Evolutionary conservation across 768 basidiomycete genomes (phyloP).

Genomic region (Tulasnella sp.): DNA sequence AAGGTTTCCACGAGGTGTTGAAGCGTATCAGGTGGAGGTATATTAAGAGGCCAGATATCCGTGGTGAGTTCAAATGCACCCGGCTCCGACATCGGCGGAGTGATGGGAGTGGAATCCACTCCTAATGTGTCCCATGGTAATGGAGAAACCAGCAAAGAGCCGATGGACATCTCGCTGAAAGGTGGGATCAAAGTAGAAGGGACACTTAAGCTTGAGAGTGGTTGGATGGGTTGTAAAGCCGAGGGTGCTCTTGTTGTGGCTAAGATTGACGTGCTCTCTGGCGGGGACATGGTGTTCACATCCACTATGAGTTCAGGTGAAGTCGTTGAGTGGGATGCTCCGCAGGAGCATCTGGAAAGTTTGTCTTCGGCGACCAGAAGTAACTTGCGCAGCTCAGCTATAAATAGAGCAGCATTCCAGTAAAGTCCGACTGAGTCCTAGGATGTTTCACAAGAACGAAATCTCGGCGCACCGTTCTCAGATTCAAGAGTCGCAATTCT

Average conservation of each 20-base stretch:
- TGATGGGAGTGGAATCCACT: not conserved
- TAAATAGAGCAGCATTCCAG: not conserved
- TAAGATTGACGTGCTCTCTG: not conserved
- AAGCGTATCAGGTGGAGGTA: constrained; percentile 22
- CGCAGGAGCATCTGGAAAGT: constrained; percentile 4
- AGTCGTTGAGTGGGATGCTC: not conserved
- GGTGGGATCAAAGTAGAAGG: not conserved
- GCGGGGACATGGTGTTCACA: not conserved
- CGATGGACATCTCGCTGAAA: not conserved
- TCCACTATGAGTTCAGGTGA: not conserved
- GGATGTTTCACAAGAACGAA: not conserved
- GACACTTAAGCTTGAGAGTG: not conserved
- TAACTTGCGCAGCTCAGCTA: constrained; percentile 5
- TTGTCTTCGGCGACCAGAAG: not conserved
- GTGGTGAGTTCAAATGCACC: not conserved
- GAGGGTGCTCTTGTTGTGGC: not conserved
- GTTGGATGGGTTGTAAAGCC: not conserved
- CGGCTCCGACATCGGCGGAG: not conserved
- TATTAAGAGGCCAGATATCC: constrained; percentile 17
- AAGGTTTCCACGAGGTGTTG: constrained; percentile 26
- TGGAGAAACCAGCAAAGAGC: not conserved
- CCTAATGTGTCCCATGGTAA: not conserved
- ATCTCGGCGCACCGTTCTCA: not conserved
- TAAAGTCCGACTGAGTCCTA: not conserved
- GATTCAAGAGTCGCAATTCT: constrained; percentile 5